Conservation (phyloP, 768 basidiomycete species). For the Gloeostereum incarnatum region DNA sequence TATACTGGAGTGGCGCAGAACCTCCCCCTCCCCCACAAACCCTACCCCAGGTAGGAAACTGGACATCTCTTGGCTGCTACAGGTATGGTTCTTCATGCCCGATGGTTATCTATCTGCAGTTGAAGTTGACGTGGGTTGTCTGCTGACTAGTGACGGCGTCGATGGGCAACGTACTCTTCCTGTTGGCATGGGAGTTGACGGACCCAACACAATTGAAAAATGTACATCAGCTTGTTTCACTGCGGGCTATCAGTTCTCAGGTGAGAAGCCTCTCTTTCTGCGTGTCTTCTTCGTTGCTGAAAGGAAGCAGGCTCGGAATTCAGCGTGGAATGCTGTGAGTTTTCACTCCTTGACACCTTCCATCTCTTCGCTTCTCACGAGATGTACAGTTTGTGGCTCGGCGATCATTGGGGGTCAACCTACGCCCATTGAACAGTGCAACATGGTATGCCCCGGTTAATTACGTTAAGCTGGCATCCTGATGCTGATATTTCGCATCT, state of each 20-base stretch:
- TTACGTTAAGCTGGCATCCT: neutral
- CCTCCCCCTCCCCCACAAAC: constrained; percentile 49
- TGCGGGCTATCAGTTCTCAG: constrained; percentile 30
- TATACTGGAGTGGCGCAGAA: constrained; percentile 52
- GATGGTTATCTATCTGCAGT: constrained; percentile 18
- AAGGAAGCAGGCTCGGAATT: constrained; percentile 29
- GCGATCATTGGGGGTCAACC: constrained; percentile 39
- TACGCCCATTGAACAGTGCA: constrained; percentile 43
- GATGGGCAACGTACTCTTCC: constrained; percentile 31
- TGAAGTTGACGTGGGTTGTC: constrained; percentile 21
- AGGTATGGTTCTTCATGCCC: constrained; percentile 33
- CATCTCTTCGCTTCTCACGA: constrained; percentile 7
- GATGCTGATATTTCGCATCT: neutral
- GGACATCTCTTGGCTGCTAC: constrained; percentile 71
- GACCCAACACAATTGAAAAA: constrained; percentile 39
- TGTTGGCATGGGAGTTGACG: constrained; percentile 23
- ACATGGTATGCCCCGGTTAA: too few relatives aligned
- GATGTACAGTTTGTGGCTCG: constrained; percentile 37
- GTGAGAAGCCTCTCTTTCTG: constrained; percentile 46
- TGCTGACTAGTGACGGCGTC: constrained; percentile 34
- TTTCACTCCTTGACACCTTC: too few relatives aligned
- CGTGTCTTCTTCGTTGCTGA: constrained; percentile 47
- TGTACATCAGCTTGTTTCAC: constrained; percentile 57
- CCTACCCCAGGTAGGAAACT: constrained; percentile 46
- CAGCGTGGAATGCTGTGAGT: constrained; percentile 46